Conservation (phyloP, 1,139 yeast genomes). For the Yamadazyma membranifaciens region DNA sequence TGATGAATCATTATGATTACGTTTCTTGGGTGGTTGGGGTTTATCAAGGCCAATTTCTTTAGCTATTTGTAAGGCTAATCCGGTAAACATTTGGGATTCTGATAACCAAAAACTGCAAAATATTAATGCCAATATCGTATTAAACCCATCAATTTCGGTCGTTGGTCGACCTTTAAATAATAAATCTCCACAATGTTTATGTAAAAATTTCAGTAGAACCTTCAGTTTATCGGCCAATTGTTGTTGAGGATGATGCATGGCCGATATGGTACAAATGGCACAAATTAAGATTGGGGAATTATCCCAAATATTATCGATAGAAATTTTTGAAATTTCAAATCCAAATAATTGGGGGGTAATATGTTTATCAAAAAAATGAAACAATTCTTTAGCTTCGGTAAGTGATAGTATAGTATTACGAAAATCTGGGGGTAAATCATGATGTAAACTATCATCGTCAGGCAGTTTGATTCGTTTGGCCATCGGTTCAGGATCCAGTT, state of each 20-base stretch:
- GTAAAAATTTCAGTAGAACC: constrained; percentile 41
- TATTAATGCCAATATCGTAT: constrained; percentile 60
- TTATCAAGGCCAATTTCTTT: constrained; percentile 51
- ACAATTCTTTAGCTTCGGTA: constrained; percentile 50
- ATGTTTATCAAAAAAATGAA: constrained; percentile 51
- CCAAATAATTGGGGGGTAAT: constrained; percentile 69
- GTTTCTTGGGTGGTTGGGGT: constrained; percentile 17
- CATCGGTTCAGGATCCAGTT: constrained; percentile 1
- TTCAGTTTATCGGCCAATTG: constrained; percentile 34
- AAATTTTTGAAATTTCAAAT: constrained; percentile 53
- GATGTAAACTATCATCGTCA: constrained; percentile 19
- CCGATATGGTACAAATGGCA: constrained; percentile 62
- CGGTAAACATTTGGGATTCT: constrained; percentile 64
- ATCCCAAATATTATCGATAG: constrained; percentile 52
- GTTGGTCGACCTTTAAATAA: constrained; percentile 41
- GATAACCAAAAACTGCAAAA: constrained; percentile 72
- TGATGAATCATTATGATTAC: constrained; percentile 15
- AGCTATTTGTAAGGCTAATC: constrained; percentile 65
- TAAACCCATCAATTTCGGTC: constrained; percentile 52
- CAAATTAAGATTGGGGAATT: constrained; percentile 59
- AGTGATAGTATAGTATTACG: constrained; percentile 33
- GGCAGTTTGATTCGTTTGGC: constrained; percentile 6
- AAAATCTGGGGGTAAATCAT: constrained; percentile 28
- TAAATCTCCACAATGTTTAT: constrained; percentile 45
- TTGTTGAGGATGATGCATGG: constrained; percentile 54